Base-by-base conservation (phyloP, 169 alveolate species). In the Plasmodium vivax region DNA sequence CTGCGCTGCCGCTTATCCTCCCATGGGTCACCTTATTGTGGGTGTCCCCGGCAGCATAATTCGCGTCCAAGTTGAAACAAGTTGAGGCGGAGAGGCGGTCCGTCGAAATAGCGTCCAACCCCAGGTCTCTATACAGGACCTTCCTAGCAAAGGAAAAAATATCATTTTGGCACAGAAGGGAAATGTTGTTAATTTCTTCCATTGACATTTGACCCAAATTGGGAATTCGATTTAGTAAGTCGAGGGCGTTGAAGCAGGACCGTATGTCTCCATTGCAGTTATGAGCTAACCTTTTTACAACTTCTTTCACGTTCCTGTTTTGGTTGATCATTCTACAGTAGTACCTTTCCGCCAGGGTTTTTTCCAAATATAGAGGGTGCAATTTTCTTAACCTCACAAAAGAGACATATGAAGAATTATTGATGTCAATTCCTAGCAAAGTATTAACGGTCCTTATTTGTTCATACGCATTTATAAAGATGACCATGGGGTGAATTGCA, bases 251-350 rank as follows among this genome's bases (percentile, higher is more conserved):
- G 82, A 82, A 92, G 73, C 95, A 92, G 47, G 92, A 82, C 43
- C 95, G n/a, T 71, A 92, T 82, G 75, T 92, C 95, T 73, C 95
- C 95, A 92, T 79, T 92, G 74, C 95, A 92, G 77, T 92, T 92
- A 58, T 92, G 30, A 7, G 82, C 12, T 54, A 43, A 36, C 19
- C 19, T 1, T 82, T 82, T 92, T 10, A 92, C 74, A 83, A 92
- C 71, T 19, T 92, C 80, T 92, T 92, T 92, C 84, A 82, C 79
- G 41, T 82, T 32, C 56, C 83, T 73, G 58, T 92, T 92, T 45
- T 36, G 38, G 19, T 92, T 82, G 51, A 79, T 92, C 85, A 92
- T 82, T 51, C 51, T 81, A 83, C 85, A 92, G 58, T 92, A 92
- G 74, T 90, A 90, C 83, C 56, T 43, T 47, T 92, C 92, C 16